Conservation (phyloP, 768 basidiomycete species). For the Pilatotrama ljubarskyi region DNA sequence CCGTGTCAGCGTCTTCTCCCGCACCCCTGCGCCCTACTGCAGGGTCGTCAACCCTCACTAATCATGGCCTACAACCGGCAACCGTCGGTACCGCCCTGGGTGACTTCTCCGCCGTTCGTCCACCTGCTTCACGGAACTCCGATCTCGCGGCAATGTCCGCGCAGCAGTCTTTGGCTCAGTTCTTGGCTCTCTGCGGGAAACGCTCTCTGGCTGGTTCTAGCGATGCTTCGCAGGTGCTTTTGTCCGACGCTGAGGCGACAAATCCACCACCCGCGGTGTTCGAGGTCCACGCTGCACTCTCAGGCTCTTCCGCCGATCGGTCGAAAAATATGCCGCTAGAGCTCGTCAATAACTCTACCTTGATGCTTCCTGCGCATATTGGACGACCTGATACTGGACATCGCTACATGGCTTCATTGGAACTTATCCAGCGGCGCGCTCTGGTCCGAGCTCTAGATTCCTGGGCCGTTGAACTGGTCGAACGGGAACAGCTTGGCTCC, state of each 20-base stretch:
- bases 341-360: constrained; percentile 22
- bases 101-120: not conserved
- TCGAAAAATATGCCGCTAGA: constrained; percentile 16
- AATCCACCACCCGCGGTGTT: not conserved
- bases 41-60: not conserved
- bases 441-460: constrained; percentile 54
- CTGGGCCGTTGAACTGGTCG: constrained; percentile 58
- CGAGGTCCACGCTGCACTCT: not conserved
- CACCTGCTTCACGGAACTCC: not conserved
- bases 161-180: constrained; percentile 17
- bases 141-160: not conserved
- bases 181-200: constrained; percentile 21
- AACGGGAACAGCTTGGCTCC: constrained; percentile 54
- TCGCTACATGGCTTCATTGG: constrained; percentile 68
- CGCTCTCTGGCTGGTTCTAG: not conserved
- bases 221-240: not conserved
- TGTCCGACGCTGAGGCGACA: not conserved
- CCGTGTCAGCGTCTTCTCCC: not conserved
- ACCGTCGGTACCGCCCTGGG: not conserved
- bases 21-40: not conserved
- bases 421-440: constrained; percentile 65
- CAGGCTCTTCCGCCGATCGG: not conserved
- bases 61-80: not conserved
- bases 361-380: constrained; percentile 27
- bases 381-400: constrained; percentile 46